Evolutionary conservation across 257 asterid genomes (phyloP), one percentile per base, ranked within the genome.

Genomic region (Nicotiana undulata): DNA sequence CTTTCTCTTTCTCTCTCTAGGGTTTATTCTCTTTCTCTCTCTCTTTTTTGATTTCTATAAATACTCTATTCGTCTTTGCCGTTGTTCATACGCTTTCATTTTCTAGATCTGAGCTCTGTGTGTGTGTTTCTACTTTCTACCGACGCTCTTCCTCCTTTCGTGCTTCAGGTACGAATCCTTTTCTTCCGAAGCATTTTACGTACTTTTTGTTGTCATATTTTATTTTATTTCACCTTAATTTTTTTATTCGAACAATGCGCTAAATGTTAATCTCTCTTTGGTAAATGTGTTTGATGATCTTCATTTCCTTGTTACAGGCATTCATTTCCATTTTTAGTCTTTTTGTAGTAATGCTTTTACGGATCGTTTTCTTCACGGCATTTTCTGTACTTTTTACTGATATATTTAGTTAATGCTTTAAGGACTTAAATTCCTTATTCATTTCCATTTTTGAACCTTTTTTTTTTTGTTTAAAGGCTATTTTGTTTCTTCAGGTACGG

Each of bases 51-150:
- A 79, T 60, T 70, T 65, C 84, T 86, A 84, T 85, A 86, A 65
- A 83, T 87, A 80, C 75, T 79, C 49, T n/a, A 65, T 9, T 9
- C 63, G 20, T 3, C 22, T 37, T 77, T 85, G 83, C 90, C 92
- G 89, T 90, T 88, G 49, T 53, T 81, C 34, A 63, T 67, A 91
- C 90, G 89, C 87, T 56, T 83, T 49, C 46, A 40, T 4, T 55
- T 63, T 81, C 79, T 86, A 87, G 91, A 93, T 93, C 95, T 86
- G 90, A 82, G 84, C 79, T 85, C 49, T 40, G 49, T 40, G 49
- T 37, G 46, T 37, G 44, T 77, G 28, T 37, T 85, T 84, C 49
- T 84, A 75, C 44, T 76, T 51, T 52, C 76, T 84, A 63, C 87
- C 82, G 86, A 84, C 87, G 89, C 79, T 58, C 49, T 31, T 79